These are phyloP conservation scores for Phlyctochytrium arcticum DNA, from an alignment of 192 early-diverging fungal genomes.

Conservation along the genomic window DNA sequence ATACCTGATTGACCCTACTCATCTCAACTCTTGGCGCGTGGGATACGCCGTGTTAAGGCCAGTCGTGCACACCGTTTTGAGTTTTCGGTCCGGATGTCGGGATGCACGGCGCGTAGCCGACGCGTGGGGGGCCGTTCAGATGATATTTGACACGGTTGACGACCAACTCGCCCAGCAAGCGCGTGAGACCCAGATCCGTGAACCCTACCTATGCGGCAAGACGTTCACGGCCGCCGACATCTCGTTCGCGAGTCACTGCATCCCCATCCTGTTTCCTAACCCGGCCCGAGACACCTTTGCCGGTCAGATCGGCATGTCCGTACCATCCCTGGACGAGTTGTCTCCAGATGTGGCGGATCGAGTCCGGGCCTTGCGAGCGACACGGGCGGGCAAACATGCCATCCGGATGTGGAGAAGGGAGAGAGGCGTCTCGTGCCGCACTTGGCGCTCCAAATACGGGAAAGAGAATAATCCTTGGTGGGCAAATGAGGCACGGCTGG, in stretches of 20 bases:
- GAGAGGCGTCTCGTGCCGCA: constrained; percentile 1
- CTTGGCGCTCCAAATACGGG: not conserved
- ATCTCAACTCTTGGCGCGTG: constrained; percentile 28
- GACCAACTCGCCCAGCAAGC: constrained; percentile 9
- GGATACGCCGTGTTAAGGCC: constrained; percentile 24
- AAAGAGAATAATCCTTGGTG: constrained; percentile 32
- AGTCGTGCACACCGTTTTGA: constrained; percentile 13
- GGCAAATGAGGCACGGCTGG: constrained; percentile 1
- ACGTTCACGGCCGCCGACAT: constrained; percentile 47
- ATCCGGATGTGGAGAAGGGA: constrained; percentile 39
- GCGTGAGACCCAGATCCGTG: not conserved
- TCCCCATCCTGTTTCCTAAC: constrained; percentile 37
- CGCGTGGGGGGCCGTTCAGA: constrained; percentile 28
- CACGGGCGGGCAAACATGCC: constrained; percentile 33
- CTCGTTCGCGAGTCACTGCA: constrained; percentile 31
- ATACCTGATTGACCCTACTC: constrained; percentile 25
- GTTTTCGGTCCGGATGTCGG: not conserved
- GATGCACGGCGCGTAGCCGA: not conserved
- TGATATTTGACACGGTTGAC: constrained; percentile 20
- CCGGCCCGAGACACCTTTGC: constrained; percentile 21
- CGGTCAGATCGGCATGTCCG: not conserved
- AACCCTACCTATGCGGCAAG: constrained; percentile 21
- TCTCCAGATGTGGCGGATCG: constrained; percentile 5
- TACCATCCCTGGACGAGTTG: constrained; percentile 30
- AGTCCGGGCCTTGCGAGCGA: constrained; percentile 18